Base-by-base conservation (phyloP, 2,329 filamentous ascomycete species). In the Colletotrichum noveboracense region DNA sequence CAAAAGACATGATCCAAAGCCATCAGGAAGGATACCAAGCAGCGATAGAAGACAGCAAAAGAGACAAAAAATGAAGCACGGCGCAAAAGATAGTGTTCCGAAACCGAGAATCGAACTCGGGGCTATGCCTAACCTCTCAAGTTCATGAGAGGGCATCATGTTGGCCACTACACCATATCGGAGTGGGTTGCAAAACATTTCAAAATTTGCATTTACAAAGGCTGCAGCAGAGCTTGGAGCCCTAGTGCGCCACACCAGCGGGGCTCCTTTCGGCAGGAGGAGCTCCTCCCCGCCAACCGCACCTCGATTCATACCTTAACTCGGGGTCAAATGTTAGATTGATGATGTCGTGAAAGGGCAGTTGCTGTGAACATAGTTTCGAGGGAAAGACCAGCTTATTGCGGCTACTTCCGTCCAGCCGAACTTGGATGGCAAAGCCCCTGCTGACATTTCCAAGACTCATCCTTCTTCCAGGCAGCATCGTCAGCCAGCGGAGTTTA, bases 101-200 rank as follows among this genome's bases (percentile, higher is more conserved):
- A 71, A 75, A 71, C 72, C 72, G 72, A 75, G 72, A 75, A 75
- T 75, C 72, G 72, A 75, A 71, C 67, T 75, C 67, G 72, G 72
- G 67, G 67, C 72, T 75, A 71, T 75, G 67, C 72, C 67, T 75
- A 71, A 43, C 72, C 61, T 71, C 67, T 43, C 72, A 43, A 1
- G 0, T 0, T 13, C 2, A 34, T 71, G 72, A 75, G 72, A 75
- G 72, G 68, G 72, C 68, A 75, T 75, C 72, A 71, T 71, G 68
- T 75, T 75, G 68, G 68, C 68, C 72, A 75, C 72, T 75, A 75
- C 72, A 75, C 72, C 72, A 75, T 75, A 71, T 71, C 68, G 72
- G 68, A 66, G 16, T 36, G 2, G 60, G 9, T 38, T 32, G 7
- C 10, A n/a, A 13, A 2, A 1, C 1, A 0, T 0, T 0, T 0